A percentile compares a stretch with the other conserved stretches of the same genome.
Evolutionary conservation across 805 yeast species (phyloP).

Genomic region (Ogataea paraovalis): DNA sequence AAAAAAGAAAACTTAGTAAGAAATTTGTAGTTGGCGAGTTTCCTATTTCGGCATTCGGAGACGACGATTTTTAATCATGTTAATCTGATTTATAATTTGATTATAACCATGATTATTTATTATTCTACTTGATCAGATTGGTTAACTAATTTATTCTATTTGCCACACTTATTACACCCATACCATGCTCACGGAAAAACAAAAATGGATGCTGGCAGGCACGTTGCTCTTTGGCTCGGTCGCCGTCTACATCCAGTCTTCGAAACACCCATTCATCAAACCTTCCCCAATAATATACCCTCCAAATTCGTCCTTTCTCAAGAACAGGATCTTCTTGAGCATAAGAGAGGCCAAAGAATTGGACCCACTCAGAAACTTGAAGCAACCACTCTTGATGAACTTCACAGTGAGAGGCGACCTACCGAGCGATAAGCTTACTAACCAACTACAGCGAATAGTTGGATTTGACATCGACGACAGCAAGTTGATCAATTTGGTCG

Average conservation of each 20-base stretch:
- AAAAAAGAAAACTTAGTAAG: too few relatives aligned
- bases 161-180: too few relatives aligned
- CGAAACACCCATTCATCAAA: conserved; percentile 26
- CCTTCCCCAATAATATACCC: conserved; percentile 34
- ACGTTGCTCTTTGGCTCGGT: conserved; percentile 22
- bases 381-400: conserved; percentile 64
- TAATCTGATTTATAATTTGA: too few relatives aligned
- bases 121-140: too few relatives aligned
- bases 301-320: conserved; percentile 27
- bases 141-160: conserved; percentile 2
- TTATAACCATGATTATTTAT: too few relatives aligned
- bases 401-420: conserved; percentile 67
- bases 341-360: conserved; percentile 58
- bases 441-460: conserved; percentile 52
- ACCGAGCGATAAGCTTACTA: conserved; percentile 58
- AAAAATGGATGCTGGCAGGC: conserved; percentile 29
- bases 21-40: too few relatives aligned
- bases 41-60: neutral
- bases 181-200: conserved; percentile 25
- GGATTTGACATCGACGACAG: conserved; percentile 37
- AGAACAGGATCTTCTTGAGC: conserved; percentile 46
- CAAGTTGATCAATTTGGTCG: conserved; percentile 57
- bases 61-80: neutral
- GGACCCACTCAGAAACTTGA: conserved; percentile 46
- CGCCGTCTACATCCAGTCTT: conserved; percentile 25